A percentile compares a stretch with the other conserved stretches of the same genome.
phyloP scores from a whole-genome alignment of 1,284 basidiomycete species.

The Ustanciosporium gigantosporum region DNA sequence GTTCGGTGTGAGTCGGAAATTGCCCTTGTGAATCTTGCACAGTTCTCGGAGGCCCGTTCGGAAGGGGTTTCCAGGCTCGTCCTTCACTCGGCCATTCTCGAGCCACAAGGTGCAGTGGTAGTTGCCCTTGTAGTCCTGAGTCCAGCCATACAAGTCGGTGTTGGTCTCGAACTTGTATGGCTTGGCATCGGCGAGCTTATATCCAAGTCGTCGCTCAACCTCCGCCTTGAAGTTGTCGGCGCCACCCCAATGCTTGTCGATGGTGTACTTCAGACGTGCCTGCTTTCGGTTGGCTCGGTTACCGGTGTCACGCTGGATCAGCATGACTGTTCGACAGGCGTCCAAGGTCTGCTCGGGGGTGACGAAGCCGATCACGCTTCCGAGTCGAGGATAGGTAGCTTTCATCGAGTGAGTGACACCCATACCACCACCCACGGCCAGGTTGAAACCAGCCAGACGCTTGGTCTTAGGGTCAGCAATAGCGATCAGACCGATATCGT shows the following conservation, averaged over 20 bases:
- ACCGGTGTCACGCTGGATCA: slow-evolving; percentile 92
- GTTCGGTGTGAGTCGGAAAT: slow-evolving; percentile 82
- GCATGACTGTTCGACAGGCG: slow-evolving; percentile 89
- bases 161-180: slow-evolving; percentile 85
- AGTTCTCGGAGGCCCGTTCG: slow-evolving; percentile 91
- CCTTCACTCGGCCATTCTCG: slow-evolving; percentile 95
- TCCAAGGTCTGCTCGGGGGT: slow-evolving; percentile 81
- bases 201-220: slow-evolving; percentile 87
- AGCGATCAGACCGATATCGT: slow-evolving; percentile 93
- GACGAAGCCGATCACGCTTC: slow-evolving; percentile 88
- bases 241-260: slow-evolving; percentile 81
- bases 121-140: slow-evolving; percentile 80
- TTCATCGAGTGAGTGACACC: slow-evolving; percentile 98
- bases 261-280: slow-evolving; percentile 81
- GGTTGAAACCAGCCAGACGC: slow-evolving; percentile 63
- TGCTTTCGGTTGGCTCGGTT: slow-evolving; percentile 73
- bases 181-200: slow-evolving; percentile 70
- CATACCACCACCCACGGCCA: slow-evolving; percentile 81
- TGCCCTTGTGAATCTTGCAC: slow-evolving; percentile 88
- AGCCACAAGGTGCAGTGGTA: slow-evolving; percentile 94
- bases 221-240: slow-evolving; percentile 72
- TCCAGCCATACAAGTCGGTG: slow-evolving; percentile 93
- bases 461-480: slow-evolving; percentile 70
- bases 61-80: slow-evolving; percentile 86
- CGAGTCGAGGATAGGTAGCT: slow-evolving; percentile 93